phyloP scores from a whole-genome alignment of 1,284 basidiomycete genomes.

The Marasmius fiardii region DNA sequence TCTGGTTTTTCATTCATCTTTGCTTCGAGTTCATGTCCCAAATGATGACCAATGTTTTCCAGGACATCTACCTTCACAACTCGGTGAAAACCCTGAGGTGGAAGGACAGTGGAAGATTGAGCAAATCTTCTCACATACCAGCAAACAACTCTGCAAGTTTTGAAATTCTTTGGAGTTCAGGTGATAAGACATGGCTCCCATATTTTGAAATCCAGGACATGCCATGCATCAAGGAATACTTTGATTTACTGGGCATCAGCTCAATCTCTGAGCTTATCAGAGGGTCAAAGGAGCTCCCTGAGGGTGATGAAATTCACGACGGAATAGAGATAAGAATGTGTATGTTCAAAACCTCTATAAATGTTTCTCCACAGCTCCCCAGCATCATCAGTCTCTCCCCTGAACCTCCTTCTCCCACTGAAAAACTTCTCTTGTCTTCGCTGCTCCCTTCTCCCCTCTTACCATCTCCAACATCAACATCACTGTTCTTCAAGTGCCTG shows the following conservation, averaged over 20 bases:
- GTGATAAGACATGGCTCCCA: constrained; percentile 22
- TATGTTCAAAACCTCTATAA: background rate
- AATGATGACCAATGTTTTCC: constrained; percentile 26
- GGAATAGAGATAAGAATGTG: background rate
- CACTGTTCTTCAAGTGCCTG: too few species aligned
- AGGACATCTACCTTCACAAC: constrained; percentile 11
- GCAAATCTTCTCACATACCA: constrained; percentile 16
- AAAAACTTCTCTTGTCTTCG: background rate
- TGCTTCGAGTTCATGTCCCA: constrained; percentile 21
- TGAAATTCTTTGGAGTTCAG: constrained; percentile 20
- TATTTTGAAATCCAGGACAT: constrained; percentile 13
- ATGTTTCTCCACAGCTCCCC: background rate
- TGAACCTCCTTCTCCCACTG: background rate
- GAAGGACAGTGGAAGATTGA: constrained; percentile 18
- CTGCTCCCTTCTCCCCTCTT: background rate
- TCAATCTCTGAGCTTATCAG: background rate
- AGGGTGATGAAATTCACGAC: background rate
- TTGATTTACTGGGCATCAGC: constrained; percentile 9
- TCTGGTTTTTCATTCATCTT: constrained; percentile 22
- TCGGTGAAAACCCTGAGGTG: background rate
- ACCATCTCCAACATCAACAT: too few species aligned
- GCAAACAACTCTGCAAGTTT: constrained; percentile 17
- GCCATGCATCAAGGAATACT: constrained; percentile 15
- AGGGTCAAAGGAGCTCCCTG: background rate
- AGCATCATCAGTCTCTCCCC: background rate